Base-by-base conservation (phyloP, 1,284 basidiomycete species). In the Phenoliferia sp. region DNA sequence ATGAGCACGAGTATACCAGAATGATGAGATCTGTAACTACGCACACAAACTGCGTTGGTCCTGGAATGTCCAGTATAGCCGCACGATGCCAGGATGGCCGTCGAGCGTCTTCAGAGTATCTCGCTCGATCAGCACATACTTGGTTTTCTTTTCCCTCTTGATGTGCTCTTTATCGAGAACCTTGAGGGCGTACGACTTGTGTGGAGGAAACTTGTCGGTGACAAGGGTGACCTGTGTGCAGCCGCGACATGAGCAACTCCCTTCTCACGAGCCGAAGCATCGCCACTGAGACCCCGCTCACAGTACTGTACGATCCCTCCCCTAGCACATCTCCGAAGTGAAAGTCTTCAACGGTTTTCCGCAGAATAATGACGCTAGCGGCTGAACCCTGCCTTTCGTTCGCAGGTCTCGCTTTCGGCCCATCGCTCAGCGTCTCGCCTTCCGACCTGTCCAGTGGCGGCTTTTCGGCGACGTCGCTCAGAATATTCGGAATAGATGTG, bases 251-350 rank as follows among this genome's bases (percentile, higher is more conserved):
- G n/a, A 44, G n/a, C 31, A 50, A 55, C n/a, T n/a, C n/a, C n/a
- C n/a, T n/a, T n/a, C n/a, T n/a, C n/a, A n/a, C n/a, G n/a, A n/a
- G n/a, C n/a, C n/a, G n/a, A n/a, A 32, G 22, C 39, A 48, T 55
- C 54, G 68, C 57, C 36, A 2, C 16, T 26, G 61, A 36, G 28
- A 16, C 44, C 48, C 32, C 3, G 80, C 85, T 76, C 77, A 89
- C 88, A 1, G 86, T 87, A n/a, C 88, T 89, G 76, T 89, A 90
- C 2, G 87, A 88, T 22, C 89, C 89, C 76, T 90, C 87, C n/a
- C 89, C 89, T 5, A 90, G 81, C 19, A 85, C 84, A 44, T 85
- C 81, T 3, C 86, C 86, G 74, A 90, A 88, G 67, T 85, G 83
- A 75, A 90, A 90, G 57, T 73, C 70, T 56, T 61, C 63, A 1